phyloP scores from a whole-genome alignment of 106 monocot genomes.

The Dendrobium catenatum region DNA sequence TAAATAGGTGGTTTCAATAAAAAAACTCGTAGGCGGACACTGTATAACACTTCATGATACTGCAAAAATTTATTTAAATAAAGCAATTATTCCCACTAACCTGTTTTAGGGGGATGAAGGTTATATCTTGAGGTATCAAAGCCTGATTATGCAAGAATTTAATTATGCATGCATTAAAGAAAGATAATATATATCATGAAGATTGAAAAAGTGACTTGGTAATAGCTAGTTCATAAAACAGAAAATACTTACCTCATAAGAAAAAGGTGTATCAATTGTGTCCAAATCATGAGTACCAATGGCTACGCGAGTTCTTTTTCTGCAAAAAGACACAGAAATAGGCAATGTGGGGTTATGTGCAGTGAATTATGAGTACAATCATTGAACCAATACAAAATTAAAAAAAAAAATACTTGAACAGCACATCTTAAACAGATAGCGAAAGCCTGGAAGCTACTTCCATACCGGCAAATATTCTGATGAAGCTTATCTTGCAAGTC shows the following conservation, averaged over 20 bases:
- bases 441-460: not conserved
- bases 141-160: constrained; percentile 36
- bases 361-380: not conserved
- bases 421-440: not conserved
- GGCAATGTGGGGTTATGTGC: not conserved
- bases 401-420: not conserved
- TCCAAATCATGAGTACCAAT: constrained; percentile 98
- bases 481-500: constrained; percentile 97
- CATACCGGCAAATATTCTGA: constrained; percentile 86
- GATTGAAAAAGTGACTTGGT: not conserved
- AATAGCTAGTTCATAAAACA: not conserved
- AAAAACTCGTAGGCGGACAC: not conserved
- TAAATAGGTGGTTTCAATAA: not conserved
- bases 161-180: not conserved
- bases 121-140: constrained; percentile 61
- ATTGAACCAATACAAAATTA: not conserved
- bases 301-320: constrained; percentile 88
- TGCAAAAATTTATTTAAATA: not conserved
- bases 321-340: constrained; percentile 7
- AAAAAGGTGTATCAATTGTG: constrained; percentile 63
- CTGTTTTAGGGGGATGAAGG: constrained; percentile 82
- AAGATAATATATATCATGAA: not conserved
- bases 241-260: constrained; percentile 62
- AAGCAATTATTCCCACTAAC: constrained; percentile 23
- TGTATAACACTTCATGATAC: not conserved